Evolutionary conservation across 768 basidiomycete species (phyloP), one percentile per base, ranked within the genome.

Genomic region (Collybia sordida): DNA sequence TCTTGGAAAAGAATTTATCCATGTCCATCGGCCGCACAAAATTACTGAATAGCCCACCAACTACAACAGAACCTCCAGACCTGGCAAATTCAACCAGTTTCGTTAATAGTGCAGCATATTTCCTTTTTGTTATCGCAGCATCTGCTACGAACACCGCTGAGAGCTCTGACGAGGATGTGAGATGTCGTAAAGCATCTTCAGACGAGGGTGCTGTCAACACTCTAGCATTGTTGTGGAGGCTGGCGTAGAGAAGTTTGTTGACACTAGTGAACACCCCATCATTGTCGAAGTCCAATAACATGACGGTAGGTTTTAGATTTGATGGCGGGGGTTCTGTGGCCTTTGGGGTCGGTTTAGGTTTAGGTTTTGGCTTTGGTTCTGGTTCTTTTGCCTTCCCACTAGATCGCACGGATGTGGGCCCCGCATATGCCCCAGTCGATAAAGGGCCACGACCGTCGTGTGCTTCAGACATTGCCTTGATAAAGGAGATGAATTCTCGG

Each of bases 21-120:
- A 72, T 57, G 23, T 62, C 59, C 6, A 46, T 24, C 14, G 54
- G 56, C 6, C 38, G 40, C 41, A 71, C 57, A 31, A 60, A 58
- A 31, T 47, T 56, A 57, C 68, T 66, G 59, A 74, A 72, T 22
- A 59, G 52, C 23, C 68, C 67, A 0, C 67, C 71, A 28, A 74
- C 43, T 4, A 73, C 64, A 24, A 68, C 66, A n/a, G 59, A 58
- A 8, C 77, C 75, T 8, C 75, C 75, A 3, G 47, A 47, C 46
- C 65, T 70, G 18, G 59, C 61, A 48, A 68, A 77, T n/a, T 64
- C 58, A 38, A 73, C 69, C 17, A 77, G 60, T 35, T 67, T 61
- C 5, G 54, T 39, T 15, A 69, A 54, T 1, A 70, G 50, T 0
- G 43, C 36, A 6, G 50, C 39, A 23, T 66, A 54, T 42, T 63